These are phyloP conservation scores for Coniochaeta ligniaria DNA, from an alignment of 2,329 filamentous ascomycete species.

Conservation along the genomic window DNA sequence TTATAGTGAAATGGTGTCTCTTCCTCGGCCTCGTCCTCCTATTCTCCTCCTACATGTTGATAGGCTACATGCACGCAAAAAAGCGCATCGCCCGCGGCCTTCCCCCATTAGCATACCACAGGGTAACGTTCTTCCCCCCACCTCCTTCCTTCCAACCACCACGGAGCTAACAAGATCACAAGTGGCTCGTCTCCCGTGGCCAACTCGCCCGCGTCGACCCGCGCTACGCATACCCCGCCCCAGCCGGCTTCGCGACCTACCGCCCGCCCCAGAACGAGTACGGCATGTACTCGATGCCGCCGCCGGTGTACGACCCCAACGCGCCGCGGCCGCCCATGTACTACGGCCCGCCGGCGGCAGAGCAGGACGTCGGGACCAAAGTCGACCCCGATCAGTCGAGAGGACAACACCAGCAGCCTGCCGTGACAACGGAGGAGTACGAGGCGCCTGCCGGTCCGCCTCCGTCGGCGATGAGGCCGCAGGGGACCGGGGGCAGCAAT, in stretches of 20 bases:
- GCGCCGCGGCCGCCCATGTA: constrained; percentile 46
- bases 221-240: constrained; percentile 34
- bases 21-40: constrained; percentile 54
- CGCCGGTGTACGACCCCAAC: constrained; percentile 51
- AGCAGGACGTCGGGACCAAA: background rate
- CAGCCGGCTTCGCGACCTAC: constrained; percentile 32
- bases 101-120: constrained; percentile 61
- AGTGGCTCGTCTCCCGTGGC: constrained; percentile 44
- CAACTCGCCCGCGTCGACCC: constrained; percentile 40
- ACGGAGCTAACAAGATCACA: constrained; percentile 16
- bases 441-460: background rate
- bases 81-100: constrained; percentile 58
- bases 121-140: constrained; percentile 35
- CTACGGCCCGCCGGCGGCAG: background rate
- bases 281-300: constrained; percentile 47
- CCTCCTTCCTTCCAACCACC: background rate
- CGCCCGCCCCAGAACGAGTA: constrained; percentile 18
- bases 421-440: background rate
- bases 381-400: background rate
- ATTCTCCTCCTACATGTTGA: constrained; percentile 55
- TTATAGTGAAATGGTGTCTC: constrained; percentile 65
- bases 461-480: background rate
- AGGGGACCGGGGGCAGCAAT: background rate
- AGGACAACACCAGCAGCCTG: background rate
- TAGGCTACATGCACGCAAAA: constrained; percentile 65